Percentiles rank a stretch among this genome's conserved stretches.
Evolutionary conservation across 2,329 filamentous ascomycete genomes (phyloP).

Genomic region (Phialophora verrucosa): DNA sequence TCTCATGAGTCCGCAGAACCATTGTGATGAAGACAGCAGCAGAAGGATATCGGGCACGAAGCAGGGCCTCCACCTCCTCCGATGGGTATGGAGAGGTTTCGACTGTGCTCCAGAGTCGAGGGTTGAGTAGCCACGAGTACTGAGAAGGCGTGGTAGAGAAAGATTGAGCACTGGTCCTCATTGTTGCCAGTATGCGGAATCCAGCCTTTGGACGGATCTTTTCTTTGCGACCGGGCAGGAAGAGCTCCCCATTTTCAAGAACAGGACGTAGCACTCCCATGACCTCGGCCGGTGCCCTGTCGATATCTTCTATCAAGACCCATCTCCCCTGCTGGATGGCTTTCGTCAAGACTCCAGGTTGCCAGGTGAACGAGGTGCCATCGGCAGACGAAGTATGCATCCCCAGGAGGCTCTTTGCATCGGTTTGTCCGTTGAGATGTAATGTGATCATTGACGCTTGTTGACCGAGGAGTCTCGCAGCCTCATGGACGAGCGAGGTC

Average conservation of each 20-base stretch:
- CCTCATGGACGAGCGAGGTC: slow-evolving; percentile 81
- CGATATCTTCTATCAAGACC: slow-evolving; percentile 96
- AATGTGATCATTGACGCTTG: slow-evolving; percentile 85
- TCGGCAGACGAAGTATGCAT: slow-evolving; percentile 89
- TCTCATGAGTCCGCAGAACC: slow-evolving; percentile 63
- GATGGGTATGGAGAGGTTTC: slow-evolving; percentile 69
- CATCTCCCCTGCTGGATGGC: slow-evolving; percentile 93
- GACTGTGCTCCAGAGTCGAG: slow-evolving; percentile 82
- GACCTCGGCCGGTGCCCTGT: slow-evolving; percentile 92
- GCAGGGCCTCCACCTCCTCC: slow-evolving; percentile 75
- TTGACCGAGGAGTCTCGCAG: slow-evolving; percentile 79
- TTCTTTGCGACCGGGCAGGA: slow-evolving; percentile 88
- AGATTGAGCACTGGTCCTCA: slow-evolving; percentile 71
- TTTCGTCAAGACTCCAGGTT: slow-evolving; percentile 88
- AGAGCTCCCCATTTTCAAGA: slow-evolving; percentile 87
- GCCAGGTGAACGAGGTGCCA: slow-evolving; percentile 90
- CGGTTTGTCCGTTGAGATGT: slow-evolving; percentile 96
- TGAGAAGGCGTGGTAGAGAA: slow-evolving; percentile 73
- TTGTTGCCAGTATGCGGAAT: slow-evolving; percentile 90
- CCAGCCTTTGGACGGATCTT: slow-evolving; percentile 79
- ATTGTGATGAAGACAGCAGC: slow-evolving; percentile 63
- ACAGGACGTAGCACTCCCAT: slow-evolving; percentile 90
- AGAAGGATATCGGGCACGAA: slow-evolving; percentile 71
- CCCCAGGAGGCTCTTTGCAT: slow-evolving; percentile 93
- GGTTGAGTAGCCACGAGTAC: slow-evolving; percentile 36